These are phyloP conservation scores for Sisymbrium altissimum DNA, from an alignment of 345 rosid genomes.

Conservation along the genomic window DNA sequence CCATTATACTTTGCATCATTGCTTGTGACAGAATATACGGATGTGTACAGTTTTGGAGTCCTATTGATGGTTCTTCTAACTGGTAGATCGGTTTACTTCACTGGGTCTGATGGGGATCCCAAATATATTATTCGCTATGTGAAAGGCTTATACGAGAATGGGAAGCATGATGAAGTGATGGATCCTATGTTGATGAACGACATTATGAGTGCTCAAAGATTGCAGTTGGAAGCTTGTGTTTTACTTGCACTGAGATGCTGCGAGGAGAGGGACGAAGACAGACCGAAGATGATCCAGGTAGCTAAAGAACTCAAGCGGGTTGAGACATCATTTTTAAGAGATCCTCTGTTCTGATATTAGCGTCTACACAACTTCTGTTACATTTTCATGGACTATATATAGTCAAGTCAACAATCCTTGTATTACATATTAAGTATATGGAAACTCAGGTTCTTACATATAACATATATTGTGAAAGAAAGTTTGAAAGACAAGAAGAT, in stretches of 20 bases:
- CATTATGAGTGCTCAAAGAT: background rate
- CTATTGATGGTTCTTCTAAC: background rate
- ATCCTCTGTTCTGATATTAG: background rate
- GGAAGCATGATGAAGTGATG: constrained; percentile 9
- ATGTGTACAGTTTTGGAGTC: constrained; percentile 20
- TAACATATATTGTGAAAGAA: background rate
- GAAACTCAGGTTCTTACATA: background rate
- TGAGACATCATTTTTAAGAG: background rate
- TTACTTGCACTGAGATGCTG: constrained; percentile 10
- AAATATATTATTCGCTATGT: background rate
- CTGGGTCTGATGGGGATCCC: background rate
- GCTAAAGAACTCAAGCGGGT: constrained; percentile 21
- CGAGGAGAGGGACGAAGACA: constrained; percentile 3
- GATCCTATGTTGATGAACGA: constrained; percentile 5
- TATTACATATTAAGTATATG: background rate
- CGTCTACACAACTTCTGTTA: background rate
- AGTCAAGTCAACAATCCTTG: background rate
- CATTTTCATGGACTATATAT: background rate
- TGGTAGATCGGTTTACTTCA: background rate
- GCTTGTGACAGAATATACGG: constrained; percentile 5
- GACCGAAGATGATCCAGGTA: constrained; percentile 32
- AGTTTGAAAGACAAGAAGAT: background rate
- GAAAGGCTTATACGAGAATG: background rate
- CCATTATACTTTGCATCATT: background rate
- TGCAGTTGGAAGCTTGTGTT: background rate